phyloP scores from a whole-genome alignment of 192 early-diverging fungal genomes.

The Coemansia reversa region DNA sequence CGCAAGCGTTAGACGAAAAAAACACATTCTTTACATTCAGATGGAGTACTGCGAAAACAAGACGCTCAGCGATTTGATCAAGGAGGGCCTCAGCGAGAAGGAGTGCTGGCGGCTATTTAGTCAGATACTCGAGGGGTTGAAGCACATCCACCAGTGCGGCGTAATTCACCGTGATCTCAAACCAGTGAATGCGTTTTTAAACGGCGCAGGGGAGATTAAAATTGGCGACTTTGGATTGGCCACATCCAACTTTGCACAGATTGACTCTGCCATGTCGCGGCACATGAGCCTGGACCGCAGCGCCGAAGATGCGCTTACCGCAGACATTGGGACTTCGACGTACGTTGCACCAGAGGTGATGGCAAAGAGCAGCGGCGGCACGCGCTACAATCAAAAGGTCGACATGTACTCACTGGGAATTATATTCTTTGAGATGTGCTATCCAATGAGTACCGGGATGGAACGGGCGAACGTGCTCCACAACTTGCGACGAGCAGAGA shows the following conservation, averaged over 20 bases:
- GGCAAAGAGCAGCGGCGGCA: slow-evolving; percentile 42
- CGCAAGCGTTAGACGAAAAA: slow-evolving; percentile 14
- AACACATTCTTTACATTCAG: slow-evolving; percentile 68
- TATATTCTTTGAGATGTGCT: slow-evolving; percentile 92
- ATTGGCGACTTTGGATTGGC: slow-evolving; percentile 99
- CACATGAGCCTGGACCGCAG: slow-evolving; percentile 30
- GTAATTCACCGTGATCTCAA: slow-evolving; percentile 79
- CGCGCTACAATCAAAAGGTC: slow-evolving; percentile 73
- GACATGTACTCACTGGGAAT: slow-evolving; percentile 98
- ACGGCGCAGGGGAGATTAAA: slow-evolving; percentile 58
- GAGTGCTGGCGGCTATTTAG: slow-evolving; percentile 83
- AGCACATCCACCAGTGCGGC: slow-evolving; percentile 83
- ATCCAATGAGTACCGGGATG: slow-evolving; percentile 86
- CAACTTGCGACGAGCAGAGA: slow-evolving; percentile 60
- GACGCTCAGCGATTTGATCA: slow-evolving; percentile 81
- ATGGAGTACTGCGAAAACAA: slow-evolving; percentile 99
- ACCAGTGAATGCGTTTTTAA: slow-evolving; percentile 69
- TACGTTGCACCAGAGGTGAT: slow-evolving; percentile 76
- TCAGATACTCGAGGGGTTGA: slow-evolving; percentile 88
- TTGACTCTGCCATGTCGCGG: slow-evolving; percentile 24
- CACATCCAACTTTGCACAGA: slow-evolving; percentile 56
- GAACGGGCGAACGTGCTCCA: slow-evolving; percentile 76
- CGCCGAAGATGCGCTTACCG: slow-evolving; percentile 65
- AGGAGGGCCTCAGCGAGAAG: slow-evolving; percentile 73
- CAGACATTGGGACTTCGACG: slow-evolving; percentile 86